phyloP scores from a whole-genome alignment of 192 early-diverging fungal genomes.

The Ambispora gerdemannii region DNA sequence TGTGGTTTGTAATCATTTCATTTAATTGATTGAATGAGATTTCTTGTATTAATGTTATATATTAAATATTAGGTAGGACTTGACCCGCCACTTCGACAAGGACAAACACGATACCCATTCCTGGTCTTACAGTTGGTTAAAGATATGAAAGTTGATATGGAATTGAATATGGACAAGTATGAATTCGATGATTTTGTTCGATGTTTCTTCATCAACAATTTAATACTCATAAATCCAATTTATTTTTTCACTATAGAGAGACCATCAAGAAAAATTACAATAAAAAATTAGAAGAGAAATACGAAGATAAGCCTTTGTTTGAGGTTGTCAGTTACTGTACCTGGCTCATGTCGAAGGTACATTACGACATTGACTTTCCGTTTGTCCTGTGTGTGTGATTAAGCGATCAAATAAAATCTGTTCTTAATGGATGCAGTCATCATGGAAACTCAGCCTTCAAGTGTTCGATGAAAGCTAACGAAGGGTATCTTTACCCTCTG shows the following conservation, averaged over 20 bases:
- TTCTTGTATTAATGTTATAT: too few relatives aligned
- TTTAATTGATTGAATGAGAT: background rate
- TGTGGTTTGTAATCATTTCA: slow-evolving; percentile 51
- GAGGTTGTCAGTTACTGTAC: slow-evolving; percentile 71
- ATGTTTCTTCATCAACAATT: slow-evolving; percentile 6
- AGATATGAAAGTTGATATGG: slow-evolving; percentile 84
- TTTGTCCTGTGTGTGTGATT: too few relatives aligned
- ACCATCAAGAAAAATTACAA: slow-evolving; percentile 65
- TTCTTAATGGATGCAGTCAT: slow-evolving; percentile 48
- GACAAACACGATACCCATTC: slow-evolving; percentile 93
- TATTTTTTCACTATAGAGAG: slow-evolving; percentile 47
- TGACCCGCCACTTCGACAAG: slow-evolving; percentile 94
- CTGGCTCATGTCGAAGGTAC: slow-evolving; percentile 50
- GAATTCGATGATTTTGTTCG: slow-evolving; percentile 30
- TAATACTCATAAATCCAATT: background rate
- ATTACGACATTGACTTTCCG: too few relatives aligned
- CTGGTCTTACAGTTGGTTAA: slow-evolving; percentile 94
- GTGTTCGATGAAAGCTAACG: slow-evolving; percentile 95
- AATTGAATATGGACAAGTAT: slow-evolving; percentile 75
- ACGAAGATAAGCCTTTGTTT: too few relatives aligned
- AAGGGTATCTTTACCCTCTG: slow-evolving; percentile 88
- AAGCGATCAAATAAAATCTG: background rate
- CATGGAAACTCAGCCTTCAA: slow-evolving; percentile 86
- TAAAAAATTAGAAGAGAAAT: slow-evolving; percentile 74
- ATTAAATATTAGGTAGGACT: slow-evolving; percentile 63